Evolutionary conservation across 2,329 filamentous ascomycete genomes (phyloP), one percentile per base, ranked within the genome.

Genomic region (Lithohypha guttulata): DNA sequence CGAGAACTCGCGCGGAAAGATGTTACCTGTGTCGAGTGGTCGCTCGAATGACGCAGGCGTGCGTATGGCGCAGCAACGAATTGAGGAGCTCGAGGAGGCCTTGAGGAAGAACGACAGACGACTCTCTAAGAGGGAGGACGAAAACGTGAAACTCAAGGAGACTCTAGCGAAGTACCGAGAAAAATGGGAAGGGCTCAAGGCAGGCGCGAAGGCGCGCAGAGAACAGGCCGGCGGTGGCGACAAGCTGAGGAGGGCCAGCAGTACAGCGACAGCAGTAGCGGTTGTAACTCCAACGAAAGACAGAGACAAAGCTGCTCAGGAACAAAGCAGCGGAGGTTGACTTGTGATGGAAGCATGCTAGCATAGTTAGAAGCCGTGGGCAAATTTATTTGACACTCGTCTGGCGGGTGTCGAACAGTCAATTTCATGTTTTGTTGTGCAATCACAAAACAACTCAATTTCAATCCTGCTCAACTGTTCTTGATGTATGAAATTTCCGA

Each of bases 151-250:
- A 55, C 56, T 78, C 34, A 66, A 63, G 39, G 64, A 59, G 27
- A 67, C 72, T 5, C 57, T 79, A 10, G 65, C 59, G 0, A 61
- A 69, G 41, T 81, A 81, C 54, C 57, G 74, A 35, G 73, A 78
- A 41, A 70, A 75, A 43, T 83, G 77, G 76, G 77, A 82, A 57
- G 75, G 74, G 49, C 57, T 84, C 48, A 81, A 81, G 57, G 74
- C 77, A 32, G 74, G 75, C 1, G 78, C 78, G 2, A 71, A 65
- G 48, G 61, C 57, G 10, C 56, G 64, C 41, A 51, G 59, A 36
- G 58, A 59, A 36, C 46, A 51, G 21, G 31, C 22, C 8, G 29
- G 31, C 7, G 27, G 21, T 23, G 37, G 37, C 2, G 30, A 40
- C 15, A 34, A 17, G 18, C 14, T 26, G 17, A 34, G 29, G 11